Evolutionary conservation across 177 flowering plant species (phyloP).

Genomic region (Telopea speciosissima): DNA sequence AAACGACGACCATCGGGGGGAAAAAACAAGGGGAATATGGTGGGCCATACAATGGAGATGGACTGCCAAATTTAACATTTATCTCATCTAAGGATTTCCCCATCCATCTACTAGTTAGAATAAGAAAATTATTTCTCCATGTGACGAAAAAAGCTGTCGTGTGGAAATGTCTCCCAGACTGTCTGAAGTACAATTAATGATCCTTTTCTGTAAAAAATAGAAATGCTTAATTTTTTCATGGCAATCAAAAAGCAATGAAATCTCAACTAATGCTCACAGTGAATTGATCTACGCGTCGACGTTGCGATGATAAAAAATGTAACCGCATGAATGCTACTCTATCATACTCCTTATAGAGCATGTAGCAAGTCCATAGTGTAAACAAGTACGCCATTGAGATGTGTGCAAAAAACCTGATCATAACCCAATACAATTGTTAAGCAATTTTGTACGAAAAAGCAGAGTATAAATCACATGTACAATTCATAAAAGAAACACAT

Average conservation of each 20-base stretch:
- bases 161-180: too few relatives aligned
- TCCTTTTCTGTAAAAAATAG: not conserved
- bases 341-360: conserved; percentile 86
- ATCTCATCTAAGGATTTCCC: too few relatives aligned
- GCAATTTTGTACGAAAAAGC: not conserved
- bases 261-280: conserved; percentile 49
- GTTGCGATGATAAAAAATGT: conserved; percentile 70
- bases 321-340: conserved; percentile 74
- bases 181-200: not conserved
- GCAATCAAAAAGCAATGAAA: not conserved
- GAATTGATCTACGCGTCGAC: conserved; percentile 77
- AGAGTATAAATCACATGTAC: not conserved
- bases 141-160: too few relatives aligned
- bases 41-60: too few relatives aligned
- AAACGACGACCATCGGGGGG: too few relatives aligned
- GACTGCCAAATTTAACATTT: too few relatives aligned
- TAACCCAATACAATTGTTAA: conserved; percentile 2
- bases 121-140: too few relatives aligned
- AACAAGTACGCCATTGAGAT: conserved; percentile 69
- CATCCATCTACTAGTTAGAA: too few relatives aligned
- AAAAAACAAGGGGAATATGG: too few relatives aligned
- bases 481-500: not conserved
- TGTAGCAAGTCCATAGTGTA: conserved; percentile 77
- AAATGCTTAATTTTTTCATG: not conserved
- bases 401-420: conserved; percentile 79